Base-by-base conservation (phyloP, 495 filamentous ascomycete genomes). In the Bryoglossum gracile region DNA sequence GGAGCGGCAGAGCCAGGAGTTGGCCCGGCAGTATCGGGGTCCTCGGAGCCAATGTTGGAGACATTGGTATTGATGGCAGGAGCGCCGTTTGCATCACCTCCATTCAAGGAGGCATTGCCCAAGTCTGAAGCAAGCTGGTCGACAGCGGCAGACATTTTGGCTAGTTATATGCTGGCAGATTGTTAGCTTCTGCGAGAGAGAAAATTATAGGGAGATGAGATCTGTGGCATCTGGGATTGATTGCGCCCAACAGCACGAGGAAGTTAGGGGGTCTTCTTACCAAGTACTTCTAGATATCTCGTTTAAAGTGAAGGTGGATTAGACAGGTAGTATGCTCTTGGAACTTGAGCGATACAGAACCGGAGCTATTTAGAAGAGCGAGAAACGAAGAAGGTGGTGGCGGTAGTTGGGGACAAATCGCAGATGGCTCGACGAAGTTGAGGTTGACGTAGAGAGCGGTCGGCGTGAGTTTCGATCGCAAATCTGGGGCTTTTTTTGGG, bases 1-100 rank as follows among this genome's bases (percentile, higher is more conserved):
- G 76, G 77, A 52, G 80, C 80, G 34, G 73, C 73, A 49, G 88
- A 84, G 67, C 79, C 80, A 51, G 86, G 83, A 51, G 85, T 86
- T 41, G 80, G 74, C 38, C 74, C 72, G 60, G 80, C 75, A 48
- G 72, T 73, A 63, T 76, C 76, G 45, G 58, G 47, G 50, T 67
- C 62, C 51, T 80, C 80, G 34, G 76, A 70, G 43, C 69, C 68
- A 49, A 64, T 63, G 55, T 78, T 71, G 44, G 70, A 53, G 49
- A 86, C 73, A 59, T 76, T 78, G 63, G 83, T 87, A 65, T 87
- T 81, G 66, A 86, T 72, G 49, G 65, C 58, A 59, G 76, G 70
- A 51, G 80, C 75, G 30, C 74, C 64, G 64, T 80, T 82, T 57
- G 78, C 74, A 55, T 77, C 77, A 46, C 73, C 71, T 43, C 76